phyloP scores from a whole-genome alignment of 345 rosid species.

The Eucalyptus grandis region DNA sequence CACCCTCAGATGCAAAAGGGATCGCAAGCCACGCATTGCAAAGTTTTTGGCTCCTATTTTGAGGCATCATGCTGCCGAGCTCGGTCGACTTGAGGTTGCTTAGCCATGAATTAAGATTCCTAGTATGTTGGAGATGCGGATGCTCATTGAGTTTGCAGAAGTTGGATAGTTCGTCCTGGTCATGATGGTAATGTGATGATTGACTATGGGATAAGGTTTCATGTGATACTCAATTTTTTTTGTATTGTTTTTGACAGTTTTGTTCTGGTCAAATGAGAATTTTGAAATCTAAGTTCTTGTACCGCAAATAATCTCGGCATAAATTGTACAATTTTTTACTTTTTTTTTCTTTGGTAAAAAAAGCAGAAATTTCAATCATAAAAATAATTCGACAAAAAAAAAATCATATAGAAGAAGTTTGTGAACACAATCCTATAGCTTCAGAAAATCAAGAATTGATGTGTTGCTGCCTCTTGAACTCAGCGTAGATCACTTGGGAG shows the following conservation, averaged over 20 bases:
- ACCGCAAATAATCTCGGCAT: background rate
- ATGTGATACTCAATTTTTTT: background rate
- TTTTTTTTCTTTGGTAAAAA: background rate
- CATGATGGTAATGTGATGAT: background rate
- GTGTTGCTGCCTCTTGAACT: background rate
- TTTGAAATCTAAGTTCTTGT: background rate
- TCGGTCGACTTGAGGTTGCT: background rate
- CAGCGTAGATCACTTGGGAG: background rate
- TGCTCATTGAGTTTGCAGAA: background rate
- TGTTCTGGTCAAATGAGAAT: background rate
- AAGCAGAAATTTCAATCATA: background rate
- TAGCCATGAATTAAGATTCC: background rate
- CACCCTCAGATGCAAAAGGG: accelerated
- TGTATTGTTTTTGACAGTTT: background rate
- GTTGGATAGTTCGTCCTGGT: background rate
- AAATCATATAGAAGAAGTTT: background rate
- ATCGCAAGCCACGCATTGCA: background rate
- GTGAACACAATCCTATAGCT: background rate
- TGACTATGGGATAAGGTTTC: background rate
- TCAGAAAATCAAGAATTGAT: background rate
- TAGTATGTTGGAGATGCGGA: background rate
- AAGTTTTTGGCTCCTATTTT: background rate
- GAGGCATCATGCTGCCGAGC: background rate
- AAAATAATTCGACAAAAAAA: no score
- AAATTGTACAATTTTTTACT: background rate